These are phyloP conservation scores for Triglochin maritima DNA, from an alignment of 106 monocot species.

Conservation along the genomic window DNA sequence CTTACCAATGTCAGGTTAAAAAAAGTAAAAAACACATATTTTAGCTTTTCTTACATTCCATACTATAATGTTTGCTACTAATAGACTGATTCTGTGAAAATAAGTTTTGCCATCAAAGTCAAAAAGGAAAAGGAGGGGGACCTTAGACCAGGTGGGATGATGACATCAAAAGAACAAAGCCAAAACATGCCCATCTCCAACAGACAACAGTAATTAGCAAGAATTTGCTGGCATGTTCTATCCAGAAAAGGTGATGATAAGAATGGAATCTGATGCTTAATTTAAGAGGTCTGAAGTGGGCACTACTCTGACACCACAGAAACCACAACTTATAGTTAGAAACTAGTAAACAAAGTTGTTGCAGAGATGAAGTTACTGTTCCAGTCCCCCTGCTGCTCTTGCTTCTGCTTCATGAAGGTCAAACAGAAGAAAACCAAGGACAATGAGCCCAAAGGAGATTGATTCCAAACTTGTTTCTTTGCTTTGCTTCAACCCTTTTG, in stretches of 20 bases:
- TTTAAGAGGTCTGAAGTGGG: not conserved
- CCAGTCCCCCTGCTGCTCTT: slow-evolving; percentile 49
- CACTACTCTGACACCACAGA: not conserved
- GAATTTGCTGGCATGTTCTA: slow-evolving; percentile 4
- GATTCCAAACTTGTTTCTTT: not conserved
- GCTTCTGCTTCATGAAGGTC: slow-evolving; percentile 51
- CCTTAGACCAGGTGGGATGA: too few relatives aligned
- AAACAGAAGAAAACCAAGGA: slow-evolving; percentile 28
- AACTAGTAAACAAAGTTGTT: not conserved
- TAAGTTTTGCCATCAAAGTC: not conserved
- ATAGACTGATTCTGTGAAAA: too few relatives aligned
- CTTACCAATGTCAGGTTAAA: too few relatives aligned
- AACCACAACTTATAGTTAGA: not conserved
- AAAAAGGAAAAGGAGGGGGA: not conserved
- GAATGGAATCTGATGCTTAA: slow-evolving; percentile 2
- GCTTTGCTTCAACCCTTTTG: not conserved
- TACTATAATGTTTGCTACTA: too few relatives aligned
- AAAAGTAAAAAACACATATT: too few relatives aligned
- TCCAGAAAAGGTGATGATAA: not conserved
- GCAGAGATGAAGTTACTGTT: slow-evolving; percentile 44
- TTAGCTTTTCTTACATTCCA: too few relatives aligned
- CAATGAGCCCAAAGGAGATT: slow-evolving; percentile 28
- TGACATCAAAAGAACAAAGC: not conserved
- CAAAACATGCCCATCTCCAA: not conserved
- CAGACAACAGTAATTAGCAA: not conserved